These are phyloP conservation scores for Scedosporium minutisporum DNA, from an alignment of 2,329 filamentous ascomycete genomes.

Conservation along the genomic window DNA sequence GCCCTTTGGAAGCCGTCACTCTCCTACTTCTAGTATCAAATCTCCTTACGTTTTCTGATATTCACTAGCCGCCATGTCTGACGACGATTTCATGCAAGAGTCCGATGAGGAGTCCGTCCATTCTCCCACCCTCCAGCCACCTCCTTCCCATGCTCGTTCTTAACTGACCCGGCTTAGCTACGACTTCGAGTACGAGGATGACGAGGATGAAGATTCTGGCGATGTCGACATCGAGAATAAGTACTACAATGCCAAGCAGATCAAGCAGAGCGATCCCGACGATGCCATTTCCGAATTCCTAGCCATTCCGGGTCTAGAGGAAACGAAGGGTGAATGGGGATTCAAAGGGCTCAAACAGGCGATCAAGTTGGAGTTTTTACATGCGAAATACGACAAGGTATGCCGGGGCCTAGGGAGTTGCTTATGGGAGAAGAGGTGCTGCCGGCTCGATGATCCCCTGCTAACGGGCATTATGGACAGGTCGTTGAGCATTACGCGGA, in stretches of 20 bases:
- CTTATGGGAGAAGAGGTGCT: no score
- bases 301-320: constrained; percentile 72
- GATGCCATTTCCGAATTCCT: constrained; percentile 89
- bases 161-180: constrained; percentile 40
- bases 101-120: constrained; percentile 35
- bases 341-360: constrained; percentile 98
- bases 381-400: constrained; percentile 80
- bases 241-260: constrained; percentile 98
- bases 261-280: constrained; percentile 77
- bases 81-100: constrained; percentile 40
- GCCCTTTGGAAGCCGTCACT: no score
- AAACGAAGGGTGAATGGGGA: constrained; percentile 94
- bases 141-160: background rate
- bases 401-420: background rate
- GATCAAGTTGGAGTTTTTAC: constrained; percentile 91
- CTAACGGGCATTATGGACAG: constrained; percentile 30
- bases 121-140: background rate
- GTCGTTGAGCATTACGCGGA: constrained; percentile 88
- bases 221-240: constrained; percentile 98
- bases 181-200: constrained; percentile 95
- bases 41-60: no score
- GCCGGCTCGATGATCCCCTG: no score
- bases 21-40: no score
- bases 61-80: constrained; percentile 32
- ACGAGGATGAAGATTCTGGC: constrained; percentile 76